These are phyloP conservation scores for Hygrophila difformis DNA, from an alignment of 257 asterid species.

Conservation along the genomic window DNA sequence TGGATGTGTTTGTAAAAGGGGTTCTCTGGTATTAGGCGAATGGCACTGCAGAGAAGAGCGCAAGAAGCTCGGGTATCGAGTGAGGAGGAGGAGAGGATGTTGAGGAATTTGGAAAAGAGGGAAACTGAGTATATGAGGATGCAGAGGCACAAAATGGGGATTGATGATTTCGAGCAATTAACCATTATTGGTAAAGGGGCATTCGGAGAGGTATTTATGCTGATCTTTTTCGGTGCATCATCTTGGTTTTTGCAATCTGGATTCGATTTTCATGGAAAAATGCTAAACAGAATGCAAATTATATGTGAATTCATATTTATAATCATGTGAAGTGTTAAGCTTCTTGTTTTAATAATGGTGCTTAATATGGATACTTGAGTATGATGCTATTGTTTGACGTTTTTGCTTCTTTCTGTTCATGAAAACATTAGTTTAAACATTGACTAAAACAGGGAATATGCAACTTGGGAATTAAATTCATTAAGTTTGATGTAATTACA, in stretches of 20 bases:
- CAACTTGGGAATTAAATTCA: not conserved
- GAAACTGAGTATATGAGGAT: slow-evolving; percentile 95
- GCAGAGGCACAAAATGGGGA: slow-evolving; percentile 97
- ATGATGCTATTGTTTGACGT: not conserved
- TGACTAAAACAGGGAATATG: not conserved
- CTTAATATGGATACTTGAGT: too few species aligned
- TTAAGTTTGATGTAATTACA: not conserved
- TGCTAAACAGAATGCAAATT: too few species aligned
- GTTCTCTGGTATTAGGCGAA: slow-evolving; percentile 40
- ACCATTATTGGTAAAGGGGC: slow-evolving; percentile 93
- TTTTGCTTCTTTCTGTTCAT: not conserved
- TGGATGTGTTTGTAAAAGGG: not conserved
- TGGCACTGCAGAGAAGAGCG: slow-evolving; percentile 82
- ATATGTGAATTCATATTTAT: too few species aligned
- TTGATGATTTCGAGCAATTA: slow-evolving; percentile 92
- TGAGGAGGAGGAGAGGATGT: slow-evolving; percentile 83
- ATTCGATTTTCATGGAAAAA: too few species aligned
- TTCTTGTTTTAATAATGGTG: too few species aligned
- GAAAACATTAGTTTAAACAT: not conserved
- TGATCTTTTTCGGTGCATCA: not conserved
- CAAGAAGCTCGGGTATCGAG: slow-evolving; percentile 74
- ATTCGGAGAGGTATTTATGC: slow-evolving; percentile 79
- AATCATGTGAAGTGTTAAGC: too few species aligned
- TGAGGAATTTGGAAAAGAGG: slow-evolving; percentile 82
- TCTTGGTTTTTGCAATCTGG: slow-evolving; percentile 3